phyloP scores from a whole-genome alignment of 164 flowering plant species.

The Aristolochia contorta region DNA sequence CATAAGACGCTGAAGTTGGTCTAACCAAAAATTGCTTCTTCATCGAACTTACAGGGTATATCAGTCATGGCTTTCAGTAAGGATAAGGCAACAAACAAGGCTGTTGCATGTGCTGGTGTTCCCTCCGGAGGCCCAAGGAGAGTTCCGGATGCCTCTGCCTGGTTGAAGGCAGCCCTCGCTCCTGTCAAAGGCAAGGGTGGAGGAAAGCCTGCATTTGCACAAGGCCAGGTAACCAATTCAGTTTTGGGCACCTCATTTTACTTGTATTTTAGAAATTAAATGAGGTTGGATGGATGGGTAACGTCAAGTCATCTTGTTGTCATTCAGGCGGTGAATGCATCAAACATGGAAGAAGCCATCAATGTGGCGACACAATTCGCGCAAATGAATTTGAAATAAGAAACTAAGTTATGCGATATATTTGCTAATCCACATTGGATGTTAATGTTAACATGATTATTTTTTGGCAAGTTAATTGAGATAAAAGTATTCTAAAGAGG shows the following conservation, averaged over 20 bases:
- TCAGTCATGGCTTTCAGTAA: slow-evolving; percentile 74
- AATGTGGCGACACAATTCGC: slow-evolving; percentile 13
- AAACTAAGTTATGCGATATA: neutral
- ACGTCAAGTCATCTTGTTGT: neutral
- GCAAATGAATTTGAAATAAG: slow-evolving; percentile 7
- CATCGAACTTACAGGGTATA: slow-evolving; percentile 45
- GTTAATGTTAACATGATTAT: too few species aligned
- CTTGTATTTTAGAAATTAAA: neutral
- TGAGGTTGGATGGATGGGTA: neutral
- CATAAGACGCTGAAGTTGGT: too few species aligned
- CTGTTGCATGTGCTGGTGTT: slow-evolving; percentile 82
- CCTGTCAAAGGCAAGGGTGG: slow-evolving; percentile 89
- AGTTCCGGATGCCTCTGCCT: slow-evolving; percentile 61
- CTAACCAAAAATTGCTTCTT: neutral
- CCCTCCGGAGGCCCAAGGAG: slow-evolving; percentile 43
- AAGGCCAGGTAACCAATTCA: slow-evolving; percentile 69
- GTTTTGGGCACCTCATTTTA: neutral
- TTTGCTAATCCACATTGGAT: too few species aligned
- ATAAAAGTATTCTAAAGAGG: too few species aligned
- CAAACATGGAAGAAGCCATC: slow-evolving; percentile 10
- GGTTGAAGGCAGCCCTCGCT: slow-evolving; percentile 63
- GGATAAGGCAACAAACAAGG: slow-evolving; percentile 74
- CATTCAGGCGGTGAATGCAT: slow-evolving; percentile 13
- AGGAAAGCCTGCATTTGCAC: slow-evolving; percentile 80
- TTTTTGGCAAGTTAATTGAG: too few species aligned